Evolutionary conservation across 306 rosid genomes (phyloP).

Genomic region (apple (Malus domestica)): ASM211411v1 NC_041796.1:9679001-9679500

Average conservation of each 20-base stretch:
- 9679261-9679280: constrained; percentile 46
- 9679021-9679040: constrained; percentile 97
- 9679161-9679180: neutral
- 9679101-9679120: constrained; percentile 6
- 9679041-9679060: constrained; percentile 83
- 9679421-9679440: too few relatives aligned
- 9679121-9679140: neutral
- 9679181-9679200: constrained; percentile 65
- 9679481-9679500: constrained; percentile 98
- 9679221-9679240: constrained; percentile 85
- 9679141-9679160: neutral
- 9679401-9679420: neutral
- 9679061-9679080: constrained; percentile 83
- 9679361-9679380: neutral
- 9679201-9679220: constrained; percentile 89
- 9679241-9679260: constrained; percentile 94
- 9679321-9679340: neutral
- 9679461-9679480: constrained; percentile 62
- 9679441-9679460: neutral
- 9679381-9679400: neutral
- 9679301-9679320: neutral
- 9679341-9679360: neutral
- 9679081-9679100: constrained; percentile 36
- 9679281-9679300: neutral
- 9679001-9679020: constrained; percentile 91